phyloP scores from a whole-genome alignment of 345 rosid species.

The Psidium guajava region DNA sequence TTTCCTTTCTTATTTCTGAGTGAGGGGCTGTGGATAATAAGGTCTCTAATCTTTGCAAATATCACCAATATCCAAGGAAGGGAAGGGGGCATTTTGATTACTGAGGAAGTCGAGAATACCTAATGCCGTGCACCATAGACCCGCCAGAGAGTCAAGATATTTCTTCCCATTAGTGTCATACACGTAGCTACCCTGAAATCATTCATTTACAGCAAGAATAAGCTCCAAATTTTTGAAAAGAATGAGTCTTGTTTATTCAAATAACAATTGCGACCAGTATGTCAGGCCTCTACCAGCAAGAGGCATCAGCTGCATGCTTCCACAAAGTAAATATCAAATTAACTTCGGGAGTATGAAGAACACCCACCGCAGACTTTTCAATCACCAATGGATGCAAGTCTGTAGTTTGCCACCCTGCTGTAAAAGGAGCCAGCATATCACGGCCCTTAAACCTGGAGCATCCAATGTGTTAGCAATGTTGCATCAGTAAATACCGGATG shows the following conservation, averaged over 20 bases:
- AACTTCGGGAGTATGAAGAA: background rate
- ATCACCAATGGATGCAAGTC: conserved; percentile 77
- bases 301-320: background rate
- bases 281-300: background rate
- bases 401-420: conserved; percentile 88
- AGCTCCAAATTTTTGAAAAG: background rate
- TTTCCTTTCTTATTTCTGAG: background rate
- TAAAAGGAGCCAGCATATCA: conserved; percentile 97
- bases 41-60: background rate
- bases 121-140: conserved; percentile 94
- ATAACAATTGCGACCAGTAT: background rate
- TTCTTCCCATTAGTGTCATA: conserved; percentile 67
- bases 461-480: background rate
- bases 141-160: conserved; percentile 96
- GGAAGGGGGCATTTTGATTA: background rate
- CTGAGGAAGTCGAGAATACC: conserved; percentile 21
- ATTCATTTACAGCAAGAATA: background rate
- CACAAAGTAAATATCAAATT: background rate
- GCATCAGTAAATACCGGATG: background rate
- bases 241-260: background rate
- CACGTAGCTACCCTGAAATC: conserved; percentile 69
- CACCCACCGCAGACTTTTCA: conserved; percentile 65
- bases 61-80: background rate
- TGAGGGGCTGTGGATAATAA: background rate
- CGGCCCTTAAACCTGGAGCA: conserved; percentile 70